Conservation (phyloP, 2,329 filamentous ascomycete species). For the Lojkania enalia region DNA sequence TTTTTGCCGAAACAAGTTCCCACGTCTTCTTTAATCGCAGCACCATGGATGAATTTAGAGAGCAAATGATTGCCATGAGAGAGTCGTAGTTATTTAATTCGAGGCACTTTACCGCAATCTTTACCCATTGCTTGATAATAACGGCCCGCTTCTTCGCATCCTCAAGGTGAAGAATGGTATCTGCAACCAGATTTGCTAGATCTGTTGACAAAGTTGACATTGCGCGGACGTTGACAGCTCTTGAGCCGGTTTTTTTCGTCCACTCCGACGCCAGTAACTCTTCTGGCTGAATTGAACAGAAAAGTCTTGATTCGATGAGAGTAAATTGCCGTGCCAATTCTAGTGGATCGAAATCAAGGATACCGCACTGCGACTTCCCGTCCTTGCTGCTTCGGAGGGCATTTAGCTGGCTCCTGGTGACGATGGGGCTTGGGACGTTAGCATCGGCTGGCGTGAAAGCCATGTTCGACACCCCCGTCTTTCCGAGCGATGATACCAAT, state of each 20-base stretch:
- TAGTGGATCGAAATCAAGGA: constrained; percentile 88
- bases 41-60: constrained; percentile 88
- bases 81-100: constrained; percentile 96
- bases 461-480: constrained; percentile 75
- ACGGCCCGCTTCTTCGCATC: constrained; percentile 90
- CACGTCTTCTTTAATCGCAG: constrained; percentile 86
- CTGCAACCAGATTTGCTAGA: constrained; percentile 86
- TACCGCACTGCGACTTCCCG: constrained; percentile 69
- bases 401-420: constrained; percentile 77
- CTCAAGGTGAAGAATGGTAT: constrained; percentile 85
- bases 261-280: constrained; percentile 91
- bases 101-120: constrained; percentile 82
- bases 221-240: constrained; percentile 86
- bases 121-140: constrained; percentile 98
- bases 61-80: constrained; percentile 95
- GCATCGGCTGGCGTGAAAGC: constrained; percentile 72
- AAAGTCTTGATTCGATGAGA: constrained; percentile 86
- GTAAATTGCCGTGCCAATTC: constrained; percentile 93
- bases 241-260: constrained; percentile 82
- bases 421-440: constrained; percentile 67
- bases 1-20: constrained; percentile 84
- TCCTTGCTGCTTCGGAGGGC: constrained; percentile 74
- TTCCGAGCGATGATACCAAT: constrained; percentile 82
- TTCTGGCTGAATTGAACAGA: constrained; percentile 88
- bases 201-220: constrained; percentile 94